Percentiles rank a stretch among this genome's conserved stretches.
phyloP scores from a whole-genome alignment of 2,329 filamentous ascomycete species.

The Decorospora gaudefroyi region DNA sequence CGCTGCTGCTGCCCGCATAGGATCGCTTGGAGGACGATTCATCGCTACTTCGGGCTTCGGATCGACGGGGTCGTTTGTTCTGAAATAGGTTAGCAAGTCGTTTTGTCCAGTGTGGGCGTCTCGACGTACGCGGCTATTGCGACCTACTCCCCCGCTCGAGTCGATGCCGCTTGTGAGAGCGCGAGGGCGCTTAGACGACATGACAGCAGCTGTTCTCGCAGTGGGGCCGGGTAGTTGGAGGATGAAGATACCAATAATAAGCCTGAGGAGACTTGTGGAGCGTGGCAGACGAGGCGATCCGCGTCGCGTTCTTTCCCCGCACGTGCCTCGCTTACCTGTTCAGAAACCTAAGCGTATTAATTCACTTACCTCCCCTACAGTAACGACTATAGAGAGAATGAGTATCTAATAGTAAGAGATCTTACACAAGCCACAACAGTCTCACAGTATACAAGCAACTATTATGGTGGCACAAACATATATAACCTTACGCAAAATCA shows the following conservation, averaged over 20 bases:
- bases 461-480: no score
- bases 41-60: constrained; percentile 29
- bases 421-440: no score
- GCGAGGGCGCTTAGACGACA: constrained; percentile 42
- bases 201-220: constrained; percentile 34
- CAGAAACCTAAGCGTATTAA: no score
- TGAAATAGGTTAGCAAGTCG: constrained; percentile 22
- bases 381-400: no score
- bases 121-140: constrained; percentile 29
- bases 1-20: constrained; percentile 11
- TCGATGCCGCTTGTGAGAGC: constrained; percentile 29
- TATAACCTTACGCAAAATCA: no score
- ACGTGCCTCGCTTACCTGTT: no score
- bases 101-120: background rate
- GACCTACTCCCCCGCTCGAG: constrained; percentile 11
- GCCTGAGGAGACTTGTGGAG: background rate
- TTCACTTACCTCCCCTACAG: no score
- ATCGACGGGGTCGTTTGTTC: constrained; percentile 40
- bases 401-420: no score
- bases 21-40: constrained; percentile 21
- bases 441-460: no score
- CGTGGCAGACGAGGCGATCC: constrained; percentile 8
- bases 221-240: background rate
- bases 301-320: no score
- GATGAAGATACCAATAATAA: no score